These are phyloP conservation scores for Penicillium sclerotiorum DNA, from an alignment of 2,329 filamentous ascomycete genomes.

Conservation along the genomic window DNA sequence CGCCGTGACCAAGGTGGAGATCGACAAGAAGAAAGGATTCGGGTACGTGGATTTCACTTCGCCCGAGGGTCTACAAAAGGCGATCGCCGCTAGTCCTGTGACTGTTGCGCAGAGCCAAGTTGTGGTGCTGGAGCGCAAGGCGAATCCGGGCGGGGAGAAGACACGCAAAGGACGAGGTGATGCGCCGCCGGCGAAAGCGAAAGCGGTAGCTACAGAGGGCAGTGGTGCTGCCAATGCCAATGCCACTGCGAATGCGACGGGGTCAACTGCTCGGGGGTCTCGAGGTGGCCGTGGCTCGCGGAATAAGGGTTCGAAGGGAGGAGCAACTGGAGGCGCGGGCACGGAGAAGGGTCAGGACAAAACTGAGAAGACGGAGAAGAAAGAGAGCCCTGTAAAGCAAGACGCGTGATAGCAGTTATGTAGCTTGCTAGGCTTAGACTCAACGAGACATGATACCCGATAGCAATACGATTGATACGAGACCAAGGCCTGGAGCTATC, in stretches of 20 bases:
- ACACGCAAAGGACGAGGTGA: slow-evolving; percentile 34
- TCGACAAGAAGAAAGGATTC: slow-evolving; percentile 93
- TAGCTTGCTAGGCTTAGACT: too few species aligned
- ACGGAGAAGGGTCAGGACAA: slow-evolving; percentile 4
- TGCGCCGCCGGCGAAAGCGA: slow-evolving; percentile 17
- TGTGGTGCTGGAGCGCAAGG: slow-evolving; percentile 71
- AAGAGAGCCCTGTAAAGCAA: neutral
- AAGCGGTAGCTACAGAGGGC: slow-evolving; percentile 8
- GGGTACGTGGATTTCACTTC: slow-evolving; percentile 89
- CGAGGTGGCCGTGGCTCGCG: slow-evolving; percentile 27
- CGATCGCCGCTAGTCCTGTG: slow-evolving; percentile 79
- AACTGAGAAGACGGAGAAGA: slow-evolving; percentile 3
- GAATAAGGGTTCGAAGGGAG: slow-evolving; percentile 24
- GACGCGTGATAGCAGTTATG: neutral
- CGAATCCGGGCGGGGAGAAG: slow-evolving; percentile 37
- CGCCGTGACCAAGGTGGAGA: slow-evolving; percentile 76
- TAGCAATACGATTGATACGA: too few species aligned
- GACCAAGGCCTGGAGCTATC: too few species aligned
- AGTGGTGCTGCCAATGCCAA: slow-evolving; percentile 1
- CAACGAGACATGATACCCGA: too few species aligned
- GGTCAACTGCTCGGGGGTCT: slow-evolving; percentile 22
- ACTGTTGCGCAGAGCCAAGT: slow-evolving; percentile 82
- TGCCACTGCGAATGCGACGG: slow-evolving; percentile 2
- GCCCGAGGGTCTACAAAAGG: slow-evolving; percentile 71
- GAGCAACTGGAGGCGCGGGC: slow-evolving; percentile 1